These are phyloP conservation scores for Paradendryphiella salina DNA, from an alignment of 2,329 filamentous ascomycete species.

Conservation along the genomic window DNA sequence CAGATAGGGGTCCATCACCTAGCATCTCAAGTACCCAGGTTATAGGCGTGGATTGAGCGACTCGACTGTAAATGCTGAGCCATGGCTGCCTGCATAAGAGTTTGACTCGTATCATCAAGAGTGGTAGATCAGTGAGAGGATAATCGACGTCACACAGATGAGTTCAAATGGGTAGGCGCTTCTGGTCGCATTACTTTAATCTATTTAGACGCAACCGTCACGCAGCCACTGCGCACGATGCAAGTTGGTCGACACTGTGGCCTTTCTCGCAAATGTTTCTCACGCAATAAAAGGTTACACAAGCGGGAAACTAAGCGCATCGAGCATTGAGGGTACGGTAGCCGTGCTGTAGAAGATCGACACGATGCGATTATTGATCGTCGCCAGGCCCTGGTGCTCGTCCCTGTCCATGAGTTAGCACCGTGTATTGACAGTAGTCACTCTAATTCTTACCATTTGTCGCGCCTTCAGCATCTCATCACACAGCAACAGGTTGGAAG, in stretches of 20 bases:
- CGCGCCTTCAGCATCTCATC: conserved; percentile 97
- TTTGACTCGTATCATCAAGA: neutral
- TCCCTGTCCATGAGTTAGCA: conserved; percentile 26
- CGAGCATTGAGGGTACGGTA: neutral
- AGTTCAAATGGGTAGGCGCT: neutral
- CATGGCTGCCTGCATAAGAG: neutral
- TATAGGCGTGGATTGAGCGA: neutral
- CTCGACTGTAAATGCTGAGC: neutral
- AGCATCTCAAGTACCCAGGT: neutral
- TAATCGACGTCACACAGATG: neutral
- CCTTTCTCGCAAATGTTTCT: neutral
- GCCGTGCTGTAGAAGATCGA: neutral
- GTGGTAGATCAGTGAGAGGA: neutral
- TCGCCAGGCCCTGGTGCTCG: conserved; percentile 37
- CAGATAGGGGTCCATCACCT: conserved; percentile 2
- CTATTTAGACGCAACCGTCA: conserved; percentile 10
- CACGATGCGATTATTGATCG: conserved; percentile 13
- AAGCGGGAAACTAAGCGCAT: neutral
- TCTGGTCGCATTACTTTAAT: conserved; percentile 8
- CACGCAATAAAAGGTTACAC: neutral
- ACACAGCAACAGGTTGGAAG: conserved; percentile 90
- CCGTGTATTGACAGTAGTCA: neutral
- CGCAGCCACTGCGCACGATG: conserved; percentile 1
- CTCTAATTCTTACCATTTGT: conserved; percentile 69
- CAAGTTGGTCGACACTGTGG: neutral